phyloP scores from a whole-genome alignment of 2,329 filamentous ascomycete genomes.

The Sarocladiaceae sp. region DNA sequence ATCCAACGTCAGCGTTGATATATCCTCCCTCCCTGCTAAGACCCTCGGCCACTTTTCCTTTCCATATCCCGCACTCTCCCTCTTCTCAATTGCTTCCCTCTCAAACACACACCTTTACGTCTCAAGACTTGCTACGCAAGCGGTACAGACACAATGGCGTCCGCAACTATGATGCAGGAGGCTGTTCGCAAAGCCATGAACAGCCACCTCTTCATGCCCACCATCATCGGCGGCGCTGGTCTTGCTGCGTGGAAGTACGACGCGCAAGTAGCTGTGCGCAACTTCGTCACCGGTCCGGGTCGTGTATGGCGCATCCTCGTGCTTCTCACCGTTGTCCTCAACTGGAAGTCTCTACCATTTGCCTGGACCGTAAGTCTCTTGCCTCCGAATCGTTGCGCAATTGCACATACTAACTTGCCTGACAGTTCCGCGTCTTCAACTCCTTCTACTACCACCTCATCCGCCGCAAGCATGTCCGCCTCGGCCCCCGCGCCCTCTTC shows the following conservation, averaged over 20 bases:
- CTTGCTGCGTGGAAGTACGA: constrained; percentile 44
- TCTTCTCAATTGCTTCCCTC: not conserved
- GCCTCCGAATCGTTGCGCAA: not conserved
- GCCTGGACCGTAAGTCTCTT: constrained; percentile 64
- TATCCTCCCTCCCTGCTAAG: no score
- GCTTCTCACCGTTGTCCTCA: constrained; percentile 54
- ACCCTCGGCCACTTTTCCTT: no score
- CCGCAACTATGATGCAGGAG: constrained; percentile 27
- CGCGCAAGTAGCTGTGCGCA: constrained; percentile 30
- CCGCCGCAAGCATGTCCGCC: constrained; percentile 41
- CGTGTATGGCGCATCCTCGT: constrained; percentile 48
- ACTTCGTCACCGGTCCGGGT: constrained; percentile 51
- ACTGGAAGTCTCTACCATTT: constrained; percentile 71
- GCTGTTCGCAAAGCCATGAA: constrained; percentile 23
- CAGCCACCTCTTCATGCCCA: constrained; percentile 37
- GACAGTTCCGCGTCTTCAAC: constrained; percentile 56
- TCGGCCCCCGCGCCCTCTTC: constrained; percentile 65
- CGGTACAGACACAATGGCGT: constrained; percentile 23
- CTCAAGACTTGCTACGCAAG: not conserved
- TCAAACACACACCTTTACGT: constrained; percentile 14
- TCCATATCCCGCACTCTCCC: no score
- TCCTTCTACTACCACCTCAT: constrained; percentile 51
- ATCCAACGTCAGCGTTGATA: no score
- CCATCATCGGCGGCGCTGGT: constrained; percentile 36
- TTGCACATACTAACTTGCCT: constrained; percentile 1